These are phyloP conservation scores for Cicer judaicum DNA, from an alignment of 306 rosid species.

Conservation along the genomic window DNA sequence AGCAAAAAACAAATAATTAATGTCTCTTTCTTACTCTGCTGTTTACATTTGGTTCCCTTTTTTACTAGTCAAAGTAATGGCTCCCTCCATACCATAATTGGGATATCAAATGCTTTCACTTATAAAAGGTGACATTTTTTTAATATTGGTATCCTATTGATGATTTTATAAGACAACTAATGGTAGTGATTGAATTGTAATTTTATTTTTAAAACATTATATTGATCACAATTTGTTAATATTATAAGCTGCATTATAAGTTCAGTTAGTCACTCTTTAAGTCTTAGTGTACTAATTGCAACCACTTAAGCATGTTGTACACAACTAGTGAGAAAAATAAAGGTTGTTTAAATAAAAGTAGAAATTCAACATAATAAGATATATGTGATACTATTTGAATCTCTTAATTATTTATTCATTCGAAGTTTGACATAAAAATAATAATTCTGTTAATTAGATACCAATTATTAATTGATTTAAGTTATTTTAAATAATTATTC, in stretches of 20 bases:
- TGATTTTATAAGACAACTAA: neutral
- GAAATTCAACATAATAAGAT: too few species aligned
- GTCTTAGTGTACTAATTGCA: too few species aligned
- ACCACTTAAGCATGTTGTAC: too few species aligned
- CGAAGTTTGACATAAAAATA: too few species aligned
- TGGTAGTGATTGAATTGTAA: constrained; percentile 7
- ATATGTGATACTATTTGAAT: too few species aligned
- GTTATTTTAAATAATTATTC: too few species aligned
- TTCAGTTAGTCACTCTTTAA: neutral
- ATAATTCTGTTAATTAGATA: too few species aligned
- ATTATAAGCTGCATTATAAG: constrained; percentile 8
- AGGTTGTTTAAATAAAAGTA: too few species aligned
- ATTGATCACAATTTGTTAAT: neutral
- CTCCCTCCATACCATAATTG: constrained; percentile 44
- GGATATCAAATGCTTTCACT: constrained; percentile 46
- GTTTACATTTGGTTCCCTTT: constrained; percentile 45
- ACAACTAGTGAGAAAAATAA: too few species aligned
- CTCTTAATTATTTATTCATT: too few species aligned
- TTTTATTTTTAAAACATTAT: too few species aligned
- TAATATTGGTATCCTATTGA: constrained; percentile 17
- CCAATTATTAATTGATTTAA: too few species aligned
- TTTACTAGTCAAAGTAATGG: constrained; percentile 49
- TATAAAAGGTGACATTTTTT: constrained; percentile 23
- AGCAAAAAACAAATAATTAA: constrained; percentile 49
- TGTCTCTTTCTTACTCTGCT: constrained; percentile 33